Evolutionary conservation across 768 basidiomycete species (phyloP).

Genomic region (Infundibulicybe gibba): DNA sequence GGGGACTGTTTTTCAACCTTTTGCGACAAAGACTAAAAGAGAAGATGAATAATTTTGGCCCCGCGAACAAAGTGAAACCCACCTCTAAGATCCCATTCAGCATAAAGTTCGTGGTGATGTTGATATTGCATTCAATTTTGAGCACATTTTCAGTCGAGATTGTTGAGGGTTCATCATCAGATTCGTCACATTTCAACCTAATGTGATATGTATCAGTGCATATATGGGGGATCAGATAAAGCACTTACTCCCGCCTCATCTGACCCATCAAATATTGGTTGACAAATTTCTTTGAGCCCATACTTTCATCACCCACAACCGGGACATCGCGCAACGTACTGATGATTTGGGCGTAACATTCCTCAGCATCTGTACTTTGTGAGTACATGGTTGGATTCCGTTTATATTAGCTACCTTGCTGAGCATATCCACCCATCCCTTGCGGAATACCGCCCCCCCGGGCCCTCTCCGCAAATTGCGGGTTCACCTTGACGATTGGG

Average conservation of each 20-base stretch:
- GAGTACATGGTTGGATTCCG: conserved; percentile 8
- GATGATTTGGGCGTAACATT: conserved; percentile 79
- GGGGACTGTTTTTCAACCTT: conserved; percentile 85
- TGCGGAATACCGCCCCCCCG: conserved; percentile 36
- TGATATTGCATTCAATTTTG: conserved; percentile 93
- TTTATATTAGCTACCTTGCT: conserved; percentile 56
- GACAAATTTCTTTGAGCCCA: conserved; percentile 53
- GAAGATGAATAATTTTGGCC: conserved; percentile 1
- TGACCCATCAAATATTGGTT: conserved; percentile 81
- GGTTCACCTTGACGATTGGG: conserved; percentile 48
- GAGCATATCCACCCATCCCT: conserved; percentile 56
- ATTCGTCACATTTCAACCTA: conserved; percentile 81
- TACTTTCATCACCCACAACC: conserved; percentile 26
- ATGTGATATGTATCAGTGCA: neutral
- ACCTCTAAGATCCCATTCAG: conserved; percentile 81
- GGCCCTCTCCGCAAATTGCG: conserved; percentile 85
- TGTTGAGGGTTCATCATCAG: conserved; percentile 71
- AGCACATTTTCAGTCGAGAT: conserved; percentile 67
- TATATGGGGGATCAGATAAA: neutral
- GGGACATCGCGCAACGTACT: conserved; percentile 72
- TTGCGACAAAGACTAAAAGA: conserved; percentile 72
- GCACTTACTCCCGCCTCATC: conserved; percentile 62
- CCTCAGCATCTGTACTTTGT: conserved; percentile 70
- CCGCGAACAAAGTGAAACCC: conserved; percentile 8
- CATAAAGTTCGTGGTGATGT: conserved; percentile 84